phyloP scores from a whole-genome alignment of 164 flowering plant genomes.

The Tetracentron sinense region DNA sequence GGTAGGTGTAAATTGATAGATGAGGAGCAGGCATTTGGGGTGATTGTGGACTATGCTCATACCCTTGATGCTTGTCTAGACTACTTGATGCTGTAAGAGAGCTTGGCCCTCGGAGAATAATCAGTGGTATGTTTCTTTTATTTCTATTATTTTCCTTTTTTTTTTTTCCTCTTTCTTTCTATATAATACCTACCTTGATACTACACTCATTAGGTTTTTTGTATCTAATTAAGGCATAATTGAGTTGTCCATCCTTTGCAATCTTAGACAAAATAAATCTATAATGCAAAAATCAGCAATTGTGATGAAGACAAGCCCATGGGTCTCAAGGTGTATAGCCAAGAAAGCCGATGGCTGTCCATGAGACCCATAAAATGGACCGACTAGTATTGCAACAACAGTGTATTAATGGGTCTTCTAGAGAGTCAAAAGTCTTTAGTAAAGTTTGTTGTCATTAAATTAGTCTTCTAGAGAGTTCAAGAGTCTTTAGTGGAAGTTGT shows the following conservation, averaged over 20 bases:
- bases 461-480: too few species aligned
- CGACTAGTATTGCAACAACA: too few species aligned
- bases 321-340: too few species aligned
- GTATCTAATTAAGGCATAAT: not conserved
- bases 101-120: conserved; percentile 75
- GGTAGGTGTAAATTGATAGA: conserved; percentile 94
- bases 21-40: conserved; percentile 94
- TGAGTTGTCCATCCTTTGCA: not conserved
- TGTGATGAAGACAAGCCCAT: too few species aligned
- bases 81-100: conserved; percentile 85
- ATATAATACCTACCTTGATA: not conserved
- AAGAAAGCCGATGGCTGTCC: too few species aligned
- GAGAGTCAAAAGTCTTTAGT: too few species aligned
- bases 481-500: too few species aligned
- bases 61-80: conserved; percentile 87
- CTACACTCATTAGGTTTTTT: not conserved
- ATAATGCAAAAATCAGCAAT: not conserved
- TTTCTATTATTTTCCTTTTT: not conserved
- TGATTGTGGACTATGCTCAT: conserved; percentile 82
- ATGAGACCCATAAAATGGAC: too few species aligned
- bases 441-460: too few species aligned
- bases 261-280: not conserved
- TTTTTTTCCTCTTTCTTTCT: not conserved
- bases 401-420: too few species aligned
- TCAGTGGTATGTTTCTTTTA: conserved; percentile 59